Evolutionary conservation across 179 eudicot species (phyloP), one percentile per base, ranked within the genome.

Genomic region (Silene vulgaris): DNA sequence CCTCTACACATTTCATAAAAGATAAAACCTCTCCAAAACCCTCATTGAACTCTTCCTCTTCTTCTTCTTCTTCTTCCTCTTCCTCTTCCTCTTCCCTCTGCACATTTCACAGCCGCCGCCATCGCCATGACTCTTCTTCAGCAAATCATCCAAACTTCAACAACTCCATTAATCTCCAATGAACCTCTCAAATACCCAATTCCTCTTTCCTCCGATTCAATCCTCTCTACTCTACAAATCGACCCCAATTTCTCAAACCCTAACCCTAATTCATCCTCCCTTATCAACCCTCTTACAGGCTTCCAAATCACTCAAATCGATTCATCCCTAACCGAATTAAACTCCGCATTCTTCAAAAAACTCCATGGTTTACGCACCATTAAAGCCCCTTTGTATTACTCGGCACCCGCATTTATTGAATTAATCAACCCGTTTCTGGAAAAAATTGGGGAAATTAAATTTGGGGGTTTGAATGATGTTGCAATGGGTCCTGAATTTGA

Each of bases 231-330:
- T 28, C 83, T 82, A 14, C 73, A 79, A 79, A 75, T 82, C 8
- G 75, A 71, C 52, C 66, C 76, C 16, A 79, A 77, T 2, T 52
- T 52, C 59, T 16, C 59, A 40, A 80, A 72, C 77, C 77, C 70
- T 1, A 74, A 71, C 71, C 75, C 70, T 0, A 74, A 78, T 62
- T 72, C 80, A 3, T 40, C 37, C 16, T 74, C 82, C 8, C 32
- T 50, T 4, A 64, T 90, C 61, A 70, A 79, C n/a, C 91, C 84
- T 62, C 86, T 84, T 1, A 73, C 80, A 14, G 91, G 90, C 1
- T 91, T 91, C 89, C 20, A 75, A 76, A 69, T 89, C n/a, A 74
- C 86, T 8, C 28, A 80, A 26, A 28, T 61, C 0, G 93, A 91
- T 76, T 23, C 74, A 1, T 11, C 63, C 6, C 12, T 88, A 12